Base-by-base conservation (phyloP, 306 rosid genomes). In the Quercus ilex region DNA sequence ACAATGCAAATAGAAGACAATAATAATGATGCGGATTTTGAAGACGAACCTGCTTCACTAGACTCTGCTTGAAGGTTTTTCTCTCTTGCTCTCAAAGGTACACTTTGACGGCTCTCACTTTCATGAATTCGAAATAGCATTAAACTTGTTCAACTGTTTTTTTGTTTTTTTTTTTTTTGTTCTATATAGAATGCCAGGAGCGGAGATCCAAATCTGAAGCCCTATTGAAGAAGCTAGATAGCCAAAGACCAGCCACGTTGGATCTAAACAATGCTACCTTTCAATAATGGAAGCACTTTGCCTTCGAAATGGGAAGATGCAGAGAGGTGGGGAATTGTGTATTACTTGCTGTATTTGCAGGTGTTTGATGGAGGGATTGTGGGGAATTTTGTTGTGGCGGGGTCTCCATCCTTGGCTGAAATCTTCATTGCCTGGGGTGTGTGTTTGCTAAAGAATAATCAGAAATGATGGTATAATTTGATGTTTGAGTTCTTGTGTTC, bases 261-360 rank as follows among this genome's bases (percentile, higher is more conserved):
- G 99, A 95, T 88, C 95, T 95, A 86, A 92, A 95, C 82, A 92
- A 88, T 90, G 79, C 77, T 95, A 82, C 92, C 95, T 76, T 82
- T 90, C 19, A 91, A 80, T 35, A 91, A 87, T 23, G 98, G 99
- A 67, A 91, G 91, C 81, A 85, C 94, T 5, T 89, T 95, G 89
- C 99, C 99, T 15, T 95, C 99, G 1, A 95, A 95, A 79, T 95
- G 99, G 99, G 98, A 95, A 82, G 99, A 95, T 82, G 99, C 98
- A 2, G 95, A 94, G 88, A 88, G 99, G 85, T 94, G 99, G 99
- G 97, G 97, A 18, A 38, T 67, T 83, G 97, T 91, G 0, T 93
- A 78, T 72, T 85, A 89, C 84, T 86, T 97, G 0, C 17, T 89
- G 73, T 95, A 89, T 81, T 95, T 96, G 0, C 98, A 85, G 1